Base-by-base conservation (phyloP, 2,329 filamentous ascomycete genomes). In the Fusarium falciforme region DNA sequence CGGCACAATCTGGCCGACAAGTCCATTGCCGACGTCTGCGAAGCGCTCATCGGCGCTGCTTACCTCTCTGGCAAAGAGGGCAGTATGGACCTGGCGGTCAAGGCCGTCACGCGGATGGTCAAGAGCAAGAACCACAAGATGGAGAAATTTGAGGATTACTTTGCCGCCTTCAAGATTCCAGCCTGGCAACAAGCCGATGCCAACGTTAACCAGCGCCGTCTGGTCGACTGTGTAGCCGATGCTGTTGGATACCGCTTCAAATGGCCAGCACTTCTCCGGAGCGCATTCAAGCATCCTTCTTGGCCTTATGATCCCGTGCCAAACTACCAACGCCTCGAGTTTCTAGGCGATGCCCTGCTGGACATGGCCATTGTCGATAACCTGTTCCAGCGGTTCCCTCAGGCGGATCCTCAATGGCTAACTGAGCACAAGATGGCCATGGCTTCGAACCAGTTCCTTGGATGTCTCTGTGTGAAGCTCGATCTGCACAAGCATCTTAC, bases 341-440 rank as follows among this genome's bases (percentile, higher is more conserved):
- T 98, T 75, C 85, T 98, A 0, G 96, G 96, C 0, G 96, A 98
- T 80, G 91, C 96, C 0, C 87, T 98, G 2, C 90, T 97, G 1
- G 95, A 98, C 79, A 93, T 96, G 90, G 93, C 88, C 12, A 94
- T 93, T 77, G 92, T 98, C 64, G 93, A 95, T 76, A 91, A 94
- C 76, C 87, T 99, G 5, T 98, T 94, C 83, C 88, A 91, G 75
- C 87, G 86, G 5, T 94, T 93, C 76, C 94, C 95, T 0, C 85
- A 90, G 61, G 93, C 93, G 67, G 95, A 98, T 78, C 96, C 96
- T 0, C 95, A 98, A 80, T 98, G 96, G 96, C 87, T 99, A 68
- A 98, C 96, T 0, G 96, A 98, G 83, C 96, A 98, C 87, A 98
- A 98, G 84, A 98, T 97, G 92, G 94, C 95, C n/a, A 98, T 99